Base-by-base conservation (phyloP, 139 green algal genomes). In the Haematococcus lacustris region DNA sequence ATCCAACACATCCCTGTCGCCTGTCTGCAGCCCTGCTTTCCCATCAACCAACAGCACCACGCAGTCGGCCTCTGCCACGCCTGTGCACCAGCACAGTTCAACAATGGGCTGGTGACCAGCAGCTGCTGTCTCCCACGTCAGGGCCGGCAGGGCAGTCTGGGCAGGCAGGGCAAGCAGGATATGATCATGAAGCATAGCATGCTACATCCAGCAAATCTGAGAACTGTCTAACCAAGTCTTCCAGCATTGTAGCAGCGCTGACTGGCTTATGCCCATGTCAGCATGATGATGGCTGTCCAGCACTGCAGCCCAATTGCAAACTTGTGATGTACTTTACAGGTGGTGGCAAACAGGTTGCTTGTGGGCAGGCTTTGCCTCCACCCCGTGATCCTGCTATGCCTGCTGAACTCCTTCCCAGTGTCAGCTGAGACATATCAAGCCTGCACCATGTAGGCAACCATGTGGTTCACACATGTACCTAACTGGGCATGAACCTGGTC, bases 31-130 rank as follows among this genome's bases (percentile, higher is more conserved):
- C 13, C 93, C 93, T 9, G 71, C 73, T 85, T 98, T 88, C 2
- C 95, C 95, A 71, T 99, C 95, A 47, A 92, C 84, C 34, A 97
- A 83, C 40, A 99, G 60, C 6, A 99, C 70, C 5, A 98, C 70
- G 1, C 64, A 74, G 73, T 94, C 88, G 0, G 95, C 88, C 78
- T 99, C 95, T 23, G 76, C 80, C 51, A 98, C 90, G 32, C 90
- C 95, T 87, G 78, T 26, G 33, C 13, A 51, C n/a, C n/a, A n/a
- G n/a, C n/a, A n/a, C n/a, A n/a, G 59, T 38, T 26, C 41, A 71
- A 59, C 4, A 71, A 40, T 37, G 26, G 13, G 5, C 13, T 13
- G 25, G n/a, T n/a, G n/a, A n/a, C n/a, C n/a, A n/a, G n/a, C n/a
- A 34, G 41, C 7, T 2, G 2, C 2, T 51, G 38, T 30, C 7